Conservation (phyloP, 2,329 filamentous ascomycete genomes). For the Penicillium sp. region DNA sequence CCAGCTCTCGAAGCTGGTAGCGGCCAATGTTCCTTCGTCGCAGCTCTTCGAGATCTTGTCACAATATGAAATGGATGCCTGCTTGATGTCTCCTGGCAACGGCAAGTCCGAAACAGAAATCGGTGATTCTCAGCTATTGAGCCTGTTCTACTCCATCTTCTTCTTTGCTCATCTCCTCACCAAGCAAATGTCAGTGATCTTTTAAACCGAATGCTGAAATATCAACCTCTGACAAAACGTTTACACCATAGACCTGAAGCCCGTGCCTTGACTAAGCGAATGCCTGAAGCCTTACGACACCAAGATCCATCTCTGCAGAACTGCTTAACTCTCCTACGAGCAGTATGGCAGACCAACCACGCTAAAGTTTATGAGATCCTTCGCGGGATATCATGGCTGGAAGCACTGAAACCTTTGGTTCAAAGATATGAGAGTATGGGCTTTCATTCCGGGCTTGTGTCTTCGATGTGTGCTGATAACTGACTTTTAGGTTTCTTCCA, state of each 20-base stretch:
- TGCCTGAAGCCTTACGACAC: slow-evolving; percentile 32
- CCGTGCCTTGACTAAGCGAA: slow-evolving; percentile 38
- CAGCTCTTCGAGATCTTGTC: slow-evolving; percentile 37
- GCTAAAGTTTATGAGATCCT: slow-evolving; percentile 37
- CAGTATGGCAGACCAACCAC: slow-evolving; percentile 40
- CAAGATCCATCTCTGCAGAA: slow-evolving; percentile 35
- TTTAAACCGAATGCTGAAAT: neutral
- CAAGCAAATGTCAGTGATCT: slow-evolving; percentile 37
- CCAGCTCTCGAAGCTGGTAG: slow-evolving; percentile 30
- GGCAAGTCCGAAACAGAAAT: slow-evolving; percentile 11
- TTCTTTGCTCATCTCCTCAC: slow-evolving; percentile 42
- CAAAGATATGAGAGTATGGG: slow-evolving; percentile 37
- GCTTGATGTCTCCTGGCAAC: slow-evolving; percentile 26
- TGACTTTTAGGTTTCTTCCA: slow-evolving; percentile 35
- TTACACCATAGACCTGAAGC: slow-evolving; percentile 36
- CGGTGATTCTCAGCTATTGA: slow-evolving; percentile 31
- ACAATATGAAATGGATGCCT: slow-evolving; percentile 37
- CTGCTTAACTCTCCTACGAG: slow-evolving; percentile 36
- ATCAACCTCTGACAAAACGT: neutral
- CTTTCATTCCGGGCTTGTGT: neutral
- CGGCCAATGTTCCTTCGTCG: slow-evolving; percentile 29
- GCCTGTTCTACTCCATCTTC: slow-evolving; percentile 40
- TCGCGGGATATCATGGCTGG: slow-evolving; percentile 35
- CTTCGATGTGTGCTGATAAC: neutral
- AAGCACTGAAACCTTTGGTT: slow-evolving; percentile 31